Conservation (phyloP, 1,139 yeast species). For the Nakaseomyces kungkrabaensis region DNA sequence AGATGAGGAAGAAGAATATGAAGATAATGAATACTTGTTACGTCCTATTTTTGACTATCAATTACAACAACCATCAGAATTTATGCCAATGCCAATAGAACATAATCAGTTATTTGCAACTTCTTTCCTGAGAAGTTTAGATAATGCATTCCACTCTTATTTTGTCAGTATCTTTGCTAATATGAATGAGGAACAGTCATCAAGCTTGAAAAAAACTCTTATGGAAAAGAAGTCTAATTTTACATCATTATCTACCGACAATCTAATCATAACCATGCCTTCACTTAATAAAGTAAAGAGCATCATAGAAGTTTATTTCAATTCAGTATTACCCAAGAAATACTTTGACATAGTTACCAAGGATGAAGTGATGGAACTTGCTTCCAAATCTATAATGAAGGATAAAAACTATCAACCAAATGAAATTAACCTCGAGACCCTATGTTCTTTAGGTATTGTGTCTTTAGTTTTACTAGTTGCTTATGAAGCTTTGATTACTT, state of each 20-base stretch:
- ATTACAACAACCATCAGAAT: neutral
- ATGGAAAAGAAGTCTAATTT: neutral
- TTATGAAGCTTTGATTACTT: neutral
- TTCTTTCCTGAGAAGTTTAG: neutral
- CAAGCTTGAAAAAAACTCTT: neutral
- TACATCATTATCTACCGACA: neutral
- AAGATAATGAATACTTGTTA: neutral
- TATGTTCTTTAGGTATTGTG: neutral
- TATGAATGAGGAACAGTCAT: neutral
- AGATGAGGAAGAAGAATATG: constrained; percentile 1
- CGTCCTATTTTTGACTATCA: constrained; percentile 2
- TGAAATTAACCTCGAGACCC: neutral
- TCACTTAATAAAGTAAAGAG: neutral
- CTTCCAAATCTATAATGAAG: neutral
- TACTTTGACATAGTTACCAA: neutral
- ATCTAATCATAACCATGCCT: neutral
- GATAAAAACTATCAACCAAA: neutral
- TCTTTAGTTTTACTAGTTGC: neutral
- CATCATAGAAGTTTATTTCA: neutral
- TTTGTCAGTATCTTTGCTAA: neutral
- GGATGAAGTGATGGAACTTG: neutral
- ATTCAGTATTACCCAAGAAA: neutral
- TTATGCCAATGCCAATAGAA: neutral
- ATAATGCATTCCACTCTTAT: neutral
- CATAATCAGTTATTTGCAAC: neutral